Base-by-base conservation (phyloP, 345 rosid genomes). In the Rhizophora mangle region DNA sequence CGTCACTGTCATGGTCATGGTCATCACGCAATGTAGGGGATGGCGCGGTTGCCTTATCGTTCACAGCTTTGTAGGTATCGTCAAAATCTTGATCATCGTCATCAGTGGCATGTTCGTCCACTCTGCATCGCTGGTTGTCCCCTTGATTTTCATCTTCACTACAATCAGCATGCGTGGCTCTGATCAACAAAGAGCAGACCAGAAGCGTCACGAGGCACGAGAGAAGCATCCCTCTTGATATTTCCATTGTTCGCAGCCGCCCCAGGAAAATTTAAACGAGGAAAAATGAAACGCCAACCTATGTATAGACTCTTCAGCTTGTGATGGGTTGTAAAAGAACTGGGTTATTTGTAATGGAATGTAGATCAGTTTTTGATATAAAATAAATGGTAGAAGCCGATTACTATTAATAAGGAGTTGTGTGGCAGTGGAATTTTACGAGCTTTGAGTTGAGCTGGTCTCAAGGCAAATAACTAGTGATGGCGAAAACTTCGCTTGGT, bases 11-110 rank as follows among this genome's bases (percentile, higher is more conserved):
- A n/a, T 21, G 26, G 1, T 8, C 59, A 8, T 22, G 27, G 15
- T 10, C 59, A n/a, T 22, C 6, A 22, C 19, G 7, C 6, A 10
- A 67, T 2, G 10, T 15, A 32, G 64, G n/a, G 58, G 0, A 43
- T 43, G 49, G 49, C 18, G 4, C 49, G 19, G 49, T 3, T 43
- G 18, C 18, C 49, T 73, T 47, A 6, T 72, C 71, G 54, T 68
- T 55, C 8, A 73, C 77, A 26, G 71, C 64, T 69, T 76, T 82
- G 65, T 71, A 79, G 3, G 81, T 74, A 58, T 79, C 83, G 67
- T 79, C 85, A 46, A 76, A 58, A 9, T 76, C 73, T 3, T 79
- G 75, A 29, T 79, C 80, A 0, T 30, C 71, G 0, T n/a, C 79
- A 8, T 67, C 62, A 1, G 53, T 43, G 8, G 39, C 56, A 0